These are phyloP conservation scores for Kwoniella sp. DNA, from an alignment of 768 basidiomycete species.

Conservation along the genomic window DNA sequence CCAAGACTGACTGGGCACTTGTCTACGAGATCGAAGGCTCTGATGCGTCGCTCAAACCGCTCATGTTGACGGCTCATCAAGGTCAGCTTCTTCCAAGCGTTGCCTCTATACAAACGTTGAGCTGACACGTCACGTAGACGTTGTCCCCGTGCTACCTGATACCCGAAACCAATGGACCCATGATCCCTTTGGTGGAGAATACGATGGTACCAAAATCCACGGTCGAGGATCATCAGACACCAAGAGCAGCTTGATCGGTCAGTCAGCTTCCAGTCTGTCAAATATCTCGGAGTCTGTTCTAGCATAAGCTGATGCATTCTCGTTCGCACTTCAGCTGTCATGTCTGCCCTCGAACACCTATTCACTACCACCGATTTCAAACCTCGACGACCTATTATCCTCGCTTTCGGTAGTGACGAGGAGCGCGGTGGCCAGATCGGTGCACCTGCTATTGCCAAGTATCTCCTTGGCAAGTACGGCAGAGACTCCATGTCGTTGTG, in stretches of 20 bases:
- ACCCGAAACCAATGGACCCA: conserved; percentile 64
- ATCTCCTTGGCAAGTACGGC: conserved; percentile 68
- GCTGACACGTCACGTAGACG: conserved; percentile 59
- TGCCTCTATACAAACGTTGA: no score
- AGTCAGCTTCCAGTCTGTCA: conserved; percentile 55
- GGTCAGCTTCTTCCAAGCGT: conserved; percentile 16
- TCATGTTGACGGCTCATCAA: conserved; percentile 60
- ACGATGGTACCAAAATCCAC: conserved; percentile 64
- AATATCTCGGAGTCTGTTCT: no score
- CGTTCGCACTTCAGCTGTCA: conserved; percentile 34
- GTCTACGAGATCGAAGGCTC: conserved; percentile 73
- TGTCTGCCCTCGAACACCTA: conserved; percentile 68
- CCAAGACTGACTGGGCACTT: conserved; percentile 71
- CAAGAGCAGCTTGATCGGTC: conserved; percentile 62
- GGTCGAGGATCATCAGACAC: conserved; percentile 75
- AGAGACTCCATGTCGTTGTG: conserved; percentile 68
- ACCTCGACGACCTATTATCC: conserved; percentile 58
- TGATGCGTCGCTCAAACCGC: conserved; percentile 65
- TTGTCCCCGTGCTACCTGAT: conserved; percentile 67
- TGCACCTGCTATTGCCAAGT: conserved; percentile 58
- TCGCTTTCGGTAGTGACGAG: conserved; percentile 68
- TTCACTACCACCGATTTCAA: conserved; percentile 63
- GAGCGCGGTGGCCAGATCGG: conserved; percentile 60
- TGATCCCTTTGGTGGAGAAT: conserved; percentile 65
- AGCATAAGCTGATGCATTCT: neutral